Base-by-base conservation (phyloP, 139 green algal genomes). In the Diplosphaera chodatii region DNA sequence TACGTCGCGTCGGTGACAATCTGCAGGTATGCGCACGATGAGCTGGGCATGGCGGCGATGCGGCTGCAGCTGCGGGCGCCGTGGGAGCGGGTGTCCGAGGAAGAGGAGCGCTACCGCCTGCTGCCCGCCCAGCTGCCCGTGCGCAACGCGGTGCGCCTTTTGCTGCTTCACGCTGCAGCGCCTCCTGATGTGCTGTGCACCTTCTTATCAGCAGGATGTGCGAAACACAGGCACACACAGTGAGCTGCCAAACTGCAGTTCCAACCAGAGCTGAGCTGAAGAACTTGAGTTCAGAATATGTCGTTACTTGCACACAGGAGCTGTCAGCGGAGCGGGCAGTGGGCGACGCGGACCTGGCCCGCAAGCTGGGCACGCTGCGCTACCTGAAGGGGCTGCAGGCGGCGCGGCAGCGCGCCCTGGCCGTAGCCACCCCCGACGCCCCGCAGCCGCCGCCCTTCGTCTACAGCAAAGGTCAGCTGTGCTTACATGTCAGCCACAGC, bases 21-120 rank as follows among this genome's bases (percentile, higher is more conserved):
- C 37, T 48, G 37, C 37, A 48, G 37, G 10, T 89, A 93, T 63
- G 89, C 89, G 6, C 81, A 87, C 27, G 93, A 97, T 66, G 93
- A 97, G 84, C 84, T 97, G 71, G 79, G 77, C 18, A 96, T 96
- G 93, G 82, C 84, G 13, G 80, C 71, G n/a, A 84, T 85, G 18
- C 30, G 40, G 28, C 3, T 74, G 66, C 67, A 81, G 67, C 56
- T 85, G 55, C 69, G 73, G 15, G 28, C 27, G 23, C 67, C 78
- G 13, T 33, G 56, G n/a, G 67, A 82, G 63, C 18, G 27, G 63
- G 73, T 90, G 13, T 71, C 63, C 29, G 48, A 82, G 10, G 71
- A 87, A 40, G 86, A 94, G 71, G 69, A 73, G 59, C 75, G 83
- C 15, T 90, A 87, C 68, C 87, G 87, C 70, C 67, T 94, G 32